These are phyloP conservation scores for Ganoderma resinaceum DNA, from an alignment of 1,284 basidiomycete species.

Conservation along the genomic window DNA sequence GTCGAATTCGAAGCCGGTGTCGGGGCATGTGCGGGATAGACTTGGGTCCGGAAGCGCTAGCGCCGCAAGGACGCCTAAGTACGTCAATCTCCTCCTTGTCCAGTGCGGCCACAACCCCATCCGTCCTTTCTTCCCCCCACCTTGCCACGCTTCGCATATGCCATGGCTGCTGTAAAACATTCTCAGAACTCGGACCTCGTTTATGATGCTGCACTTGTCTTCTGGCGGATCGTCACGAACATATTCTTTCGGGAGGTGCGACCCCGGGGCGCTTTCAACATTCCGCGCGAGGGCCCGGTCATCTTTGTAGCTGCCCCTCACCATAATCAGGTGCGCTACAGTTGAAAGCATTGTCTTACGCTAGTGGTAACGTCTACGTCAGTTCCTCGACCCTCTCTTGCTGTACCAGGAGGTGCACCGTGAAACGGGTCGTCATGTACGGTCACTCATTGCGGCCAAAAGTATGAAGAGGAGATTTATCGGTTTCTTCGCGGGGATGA, in stretches of 20 bases:
- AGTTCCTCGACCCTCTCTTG: constrained; percentile 97
- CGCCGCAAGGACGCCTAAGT: constrained; percentile 4
- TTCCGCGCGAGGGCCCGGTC: constrained; percentile 91
- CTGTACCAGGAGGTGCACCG: constrained; percentile 88
- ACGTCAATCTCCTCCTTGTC: constrained; percentile 7
- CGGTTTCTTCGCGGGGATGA: constrained; percentile 85
- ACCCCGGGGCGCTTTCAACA: constrained; percentile 94
- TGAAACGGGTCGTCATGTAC: constrained; percentile 85
- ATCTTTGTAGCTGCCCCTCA: constrained; percentile 98
- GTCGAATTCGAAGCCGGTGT: not conserved
- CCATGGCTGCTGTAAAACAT: constrained; percentile 23
- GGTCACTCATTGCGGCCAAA: constrained; percentile 94
- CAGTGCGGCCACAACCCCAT: constrained; percentile 22
- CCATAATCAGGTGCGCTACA: constrained; percentile 82
- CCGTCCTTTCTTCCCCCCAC: constrained; percentile 9
- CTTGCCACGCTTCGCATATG: constrained; percentile 21
- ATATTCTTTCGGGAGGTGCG: constrained; percentile 98
- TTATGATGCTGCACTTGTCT: constrained; percentile 74
- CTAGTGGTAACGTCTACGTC: constrained; percentile 16
- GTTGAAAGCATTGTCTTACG: constrained; percentile 6
- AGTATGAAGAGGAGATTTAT: constrained; percentile 86
- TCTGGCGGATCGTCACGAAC: constrained; percentile 88
- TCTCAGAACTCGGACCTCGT: constrained; percentile 36
- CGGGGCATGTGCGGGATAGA: not conserved
- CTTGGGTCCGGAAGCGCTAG: not conserved